Percentiles rank a stretch among this genome's conserved stretches.
These are phyloP conservation scores for Aureobasidium vineae DNA, from an alignment of 2,329 filamentous ascomycete genomes.

Conservation along the genomic window DNA sequence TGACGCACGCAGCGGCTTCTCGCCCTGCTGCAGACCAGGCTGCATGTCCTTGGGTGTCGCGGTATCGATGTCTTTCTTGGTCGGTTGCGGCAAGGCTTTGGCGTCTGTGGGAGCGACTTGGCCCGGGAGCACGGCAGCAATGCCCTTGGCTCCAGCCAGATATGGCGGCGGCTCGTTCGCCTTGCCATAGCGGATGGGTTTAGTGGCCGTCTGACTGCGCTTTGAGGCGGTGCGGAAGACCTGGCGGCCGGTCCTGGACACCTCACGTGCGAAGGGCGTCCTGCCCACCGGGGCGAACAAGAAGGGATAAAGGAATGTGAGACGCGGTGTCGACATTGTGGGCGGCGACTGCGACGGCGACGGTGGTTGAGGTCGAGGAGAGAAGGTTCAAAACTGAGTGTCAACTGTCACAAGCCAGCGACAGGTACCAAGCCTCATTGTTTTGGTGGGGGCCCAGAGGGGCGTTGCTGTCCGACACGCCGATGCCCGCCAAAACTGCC, in stretches of 20 bases:
- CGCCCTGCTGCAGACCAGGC: conserved; percentile 3
- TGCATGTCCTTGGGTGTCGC: neutral
- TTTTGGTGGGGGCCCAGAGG: conserved; percentile 15
- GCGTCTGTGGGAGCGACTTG: conserved; percentile 11
- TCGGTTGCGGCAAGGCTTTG: conserved; percentile 28
- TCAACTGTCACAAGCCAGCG: neutral
- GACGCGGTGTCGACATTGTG: conserved; percentile 45
- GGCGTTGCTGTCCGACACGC: conserved; percentile 3
- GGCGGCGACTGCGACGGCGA: neutral
- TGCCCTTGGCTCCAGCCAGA: conserved; percentile 34
- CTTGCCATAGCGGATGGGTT: conserved; percentile 47
- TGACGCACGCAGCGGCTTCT: conserved; percentile 10
- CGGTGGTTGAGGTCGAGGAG: conserved; percentile 1
- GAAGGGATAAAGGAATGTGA: conserved; percentile 51
- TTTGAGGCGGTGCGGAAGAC: conserved; percentile 38
- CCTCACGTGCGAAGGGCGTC: conserved; percentile 32
- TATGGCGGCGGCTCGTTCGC: conserved; percentile 49
- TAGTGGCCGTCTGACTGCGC: conserved; percentile 34
- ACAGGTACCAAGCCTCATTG: neutral
- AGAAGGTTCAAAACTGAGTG: neutral
- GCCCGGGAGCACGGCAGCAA: conserved; percentile 5
- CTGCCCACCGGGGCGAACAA: conserved; percentile 41
- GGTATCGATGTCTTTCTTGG: conserved; percentile 17
- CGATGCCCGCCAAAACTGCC: neutral
- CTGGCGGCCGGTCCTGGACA: conserved; percentile 32